phyloP scores from a whole-genome alignment of 495 filamentous ascomycete species.

The Xeromyces bisporus region DNA sequence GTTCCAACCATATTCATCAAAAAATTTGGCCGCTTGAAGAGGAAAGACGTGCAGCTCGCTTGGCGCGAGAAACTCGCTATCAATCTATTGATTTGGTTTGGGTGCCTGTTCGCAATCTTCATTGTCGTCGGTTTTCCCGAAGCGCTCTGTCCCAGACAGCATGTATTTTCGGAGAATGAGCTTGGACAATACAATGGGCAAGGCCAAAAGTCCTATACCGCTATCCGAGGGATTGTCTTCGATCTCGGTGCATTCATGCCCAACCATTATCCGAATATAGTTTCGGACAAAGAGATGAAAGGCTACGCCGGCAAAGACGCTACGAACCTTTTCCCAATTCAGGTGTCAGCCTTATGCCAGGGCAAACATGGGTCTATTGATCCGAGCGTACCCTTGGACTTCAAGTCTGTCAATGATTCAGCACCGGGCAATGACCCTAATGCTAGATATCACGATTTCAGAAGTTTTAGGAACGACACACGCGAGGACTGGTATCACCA shows the following conservation, averaged over 20 bases:
- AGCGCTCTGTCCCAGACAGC: slow-evolving; percentile 79
- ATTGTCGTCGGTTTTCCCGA: slow-evolving; percentile 76
- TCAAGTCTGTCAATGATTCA: slow-evolving; percentile 57
- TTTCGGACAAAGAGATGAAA: slow-evolving; percentile 46
- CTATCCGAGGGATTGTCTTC: slow-evolving; percentile 81
- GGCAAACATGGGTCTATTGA: slow-evolving; percentile 52
- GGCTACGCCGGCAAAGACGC: slow-evolving; percentile 79
- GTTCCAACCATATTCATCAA: slow-evolving; percentile 75
- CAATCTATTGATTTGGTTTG: slow-evolving; percentile 93
- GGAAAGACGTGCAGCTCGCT: slow-evolving; percentile 82
- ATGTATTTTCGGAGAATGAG: slow-evolving; percentile 70
- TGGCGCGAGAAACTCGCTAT: slow-evolving; percentile 98
- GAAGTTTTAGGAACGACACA: slow-evolving; percentile 61
- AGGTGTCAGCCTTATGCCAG: slow-evolving; percentile 82
- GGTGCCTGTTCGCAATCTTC: slow-evolving; percentile 63
- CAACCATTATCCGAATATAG: slow-evolving; percentile 63
- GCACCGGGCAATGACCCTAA: slow-evolving; percentile 53
- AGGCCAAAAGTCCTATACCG: slow-evolving; percentile 44
- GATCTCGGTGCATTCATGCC: slow-evolving; percentile 60
- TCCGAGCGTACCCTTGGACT: slow-evolving; percentile 62
- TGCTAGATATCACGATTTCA: slow-evolving; percentile 81
- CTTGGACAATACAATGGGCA: slow-evolving; percentile 61
- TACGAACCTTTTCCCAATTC: slow-evolving; percentile 77
- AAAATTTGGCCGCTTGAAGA: slow-evolving; percentile 65
- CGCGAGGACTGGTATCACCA: slow-evolving; percentile 85